Evolutionary conservation across 2,329 filamentous ascomycete species (phyloP).

Genomic region (Fusarium sp.): DNA sequence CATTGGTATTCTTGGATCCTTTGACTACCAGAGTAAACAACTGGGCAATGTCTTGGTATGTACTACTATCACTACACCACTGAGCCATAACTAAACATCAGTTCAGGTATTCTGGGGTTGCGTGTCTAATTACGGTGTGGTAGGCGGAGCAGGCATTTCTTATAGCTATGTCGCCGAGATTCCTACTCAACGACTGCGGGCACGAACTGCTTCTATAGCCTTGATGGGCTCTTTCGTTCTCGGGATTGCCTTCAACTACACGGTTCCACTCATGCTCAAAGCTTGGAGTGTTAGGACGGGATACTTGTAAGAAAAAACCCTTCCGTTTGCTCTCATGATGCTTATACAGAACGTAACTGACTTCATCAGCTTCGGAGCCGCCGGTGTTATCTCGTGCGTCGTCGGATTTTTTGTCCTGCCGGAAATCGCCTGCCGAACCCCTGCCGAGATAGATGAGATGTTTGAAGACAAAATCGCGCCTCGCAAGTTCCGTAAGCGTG

Average conservation of each 20-base stretch:
- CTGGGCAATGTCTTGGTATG: neutral
- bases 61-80: too few relatives aligned
- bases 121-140: neutral
- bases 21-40: neutral
- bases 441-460: constrained; percentile 19
- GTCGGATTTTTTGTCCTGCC: constrained; percentile 88
- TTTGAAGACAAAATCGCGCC: constrained; percentile 14
- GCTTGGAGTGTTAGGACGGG: constrained; percentile 51
- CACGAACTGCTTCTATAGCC: neutral
- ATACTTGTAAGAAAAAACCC: constrained; percentile 60
- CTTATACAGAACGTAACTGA: neutral
- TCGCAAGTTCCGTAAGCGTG: constrained; percentile 4
- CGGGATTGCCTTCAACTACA: constrained; percentile 1
- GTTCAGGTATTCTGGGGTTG: neutral
- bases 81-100: too few relatives aligned
- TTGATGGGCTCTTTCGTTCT: constrained; percentile 1
- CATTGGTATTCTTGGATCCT: neutral
- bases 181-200: neutral
- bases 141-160: too few relatives aligned
- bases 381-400: constrained; percentile 80
- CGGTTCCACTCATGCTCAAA: constrained; percentile 5
- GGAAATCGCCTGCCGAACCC: constrained; percentile 73
- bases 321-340: constrained; percentile 31
- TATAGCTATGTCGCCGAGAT: neutral
- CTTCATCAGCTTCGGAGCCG: constrained; percentile 59